Evolutionary conservation across 2,329 filamentous ascomycete species (phyloP).

Genomic region (Periconia sp.): DNA sequence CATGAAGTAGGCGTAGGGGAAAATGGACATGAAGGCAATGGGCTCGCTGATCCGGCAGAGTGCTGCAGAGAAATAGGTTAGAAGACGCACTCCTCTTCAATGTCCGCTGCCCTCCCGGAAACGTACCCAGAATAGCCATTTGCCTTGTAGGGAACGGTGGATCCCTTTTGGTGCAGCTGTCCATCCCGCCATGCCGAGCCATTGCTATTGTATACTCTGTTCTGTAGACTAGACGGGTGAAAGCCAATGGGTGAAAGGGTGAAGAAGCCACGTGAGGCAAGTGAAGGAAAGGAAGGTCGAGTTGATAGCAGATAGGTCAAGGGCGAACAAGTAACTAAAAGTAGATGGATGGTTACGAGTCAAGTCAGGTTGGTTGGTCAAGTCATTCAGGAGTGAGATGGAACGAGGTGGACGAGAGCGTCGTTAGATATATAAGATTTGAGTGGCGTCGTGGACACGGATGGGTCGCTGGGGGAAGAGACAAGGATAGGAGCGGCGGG

Average conservation of each 20-base stretch:
- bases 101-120: too few relatives aligned
- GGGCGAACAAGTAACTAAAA: neutral
- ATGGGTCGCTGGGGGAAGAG: conserved; percentile 29
- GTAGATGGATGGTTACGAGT: neutral
- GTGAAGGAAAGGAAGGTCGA: neutral
- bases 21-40: conserved; percentile 99
- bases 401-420: conserved; percentile 35
- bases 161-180: conserved; percentile 32
- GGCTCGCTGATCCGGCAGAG: conserved; percentile 96
- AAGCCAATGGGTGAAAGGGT: neutral
- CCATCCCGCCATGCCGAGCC: conserved; percentile 31
- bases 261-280: conserved; percentile 7
- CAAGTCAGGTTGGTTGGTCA: neutral
- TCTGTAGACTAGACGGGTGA: neutral
- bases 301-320: neutral
- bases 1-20: conserved; percentile 99
- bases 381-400: conserved; percentile 27
- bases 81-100: neutral
- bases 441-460: conserved; percentile 42
- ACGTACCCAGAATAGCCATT: conserved; percentile 56
- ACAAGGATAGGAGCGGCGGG: conserved; percentile 42
- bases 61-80: conserved; percentile 54
- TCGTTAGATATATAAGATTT: conserved; percentile 45
- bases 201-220: conserved; percentile 20
- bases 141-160: conserved; percentile 60